Conservation (phyloP, 2,329 filamentous ascomycete genomes). For the Alternaria ventricosa region DNA sequence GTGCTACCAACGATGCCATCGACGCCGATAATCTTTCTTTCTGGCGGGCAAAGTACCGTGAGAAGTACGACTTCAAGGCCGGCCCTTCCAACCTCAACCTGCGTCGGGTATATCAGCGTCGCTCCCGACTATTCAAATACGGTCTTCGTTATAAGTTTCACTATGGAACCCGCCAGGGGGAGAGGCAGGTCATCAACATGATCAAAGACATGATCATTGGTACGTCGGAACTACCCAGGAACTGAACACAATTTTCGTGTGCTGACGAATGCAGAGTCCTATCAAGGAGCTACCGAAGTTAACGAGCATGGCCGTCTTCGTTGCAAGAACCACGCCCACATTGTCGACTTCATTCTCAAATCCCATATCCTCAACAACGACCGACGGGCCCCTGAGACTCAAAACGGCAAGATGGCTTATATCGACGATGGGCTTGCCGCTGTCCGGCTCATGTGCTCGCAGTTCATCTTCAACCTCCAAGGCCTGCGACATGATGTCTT, state of each 20-base stretch:
- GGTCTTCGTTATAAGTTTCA: conserved; percentile 27
- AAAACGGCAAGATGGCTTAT: conserved; percentile 2
- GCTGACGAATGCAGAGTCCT: conserved; percentile 35
- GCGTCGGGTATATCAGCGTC: conserved; percentile 46
- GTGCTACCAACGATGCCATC: conserved; percentile 48
- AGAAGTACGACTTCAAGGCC: conserved; percentile 48
- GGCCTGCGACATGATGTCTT: conserved; percentile 30
- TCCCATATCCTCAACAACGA: conserved; percentile 37
- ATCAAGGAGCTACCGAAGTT: conserved; percentile 24
- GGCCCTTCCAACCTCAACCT: conserved; percentile 37
- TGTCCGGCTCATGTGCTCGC: conserved; percentile 42
- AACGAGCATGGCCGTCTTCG: conserved; percentile 28
- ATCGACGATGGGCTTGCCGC: conserved; percentile 31
- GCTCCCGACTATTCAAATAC: conserved; percentile 28
- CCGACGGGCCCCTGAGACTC: conserved; percentile 24
- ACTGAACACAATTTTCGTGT: background rate
- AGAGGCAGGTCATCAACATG: conserved; percentile 47
- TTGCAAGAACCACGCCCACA: conserved; percentile 44
- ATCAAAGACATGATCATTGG: conserved; percentile 54
- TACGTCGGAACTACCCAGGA: conserved; percentile 32
- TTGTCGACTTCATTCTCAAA: conserved; percentile 41
- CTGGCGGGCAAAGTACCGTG: conserved; percentile 56
- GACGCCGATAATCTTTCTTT: conserved; percentile 51
- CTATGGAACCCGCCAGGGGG: conserved; percentile 23
- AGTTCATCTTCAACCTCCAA: conserved; percentile 36